Evolutionary conservation across 2,329 filamentous ascomycete genomes (phyloP).

Genomic region (Paecilomyces niveus): DNA sequence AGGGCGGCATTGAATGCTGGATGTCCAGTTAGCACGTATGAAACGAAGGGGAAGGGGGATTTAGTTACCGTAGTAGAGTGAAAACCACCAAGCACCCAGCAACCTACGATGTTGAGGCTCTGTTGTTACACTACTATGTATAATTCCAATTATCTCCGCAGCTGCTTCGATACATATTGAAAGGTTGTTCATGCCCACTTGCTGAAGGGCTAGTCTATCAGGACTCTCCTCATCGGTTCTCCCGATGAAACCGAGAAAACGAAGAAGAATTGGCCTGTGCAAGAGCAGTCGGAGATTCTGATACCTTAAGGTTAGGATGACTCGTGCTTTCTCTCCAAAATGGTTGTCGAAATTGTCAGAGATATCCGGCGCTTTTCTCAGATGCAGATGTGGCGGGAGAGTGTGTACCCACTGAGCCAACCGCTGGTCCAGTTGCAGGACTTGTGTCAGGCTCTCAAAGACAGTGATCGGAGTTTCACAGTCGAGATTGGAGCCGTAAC

Average conservation of each 20-base stretch:
- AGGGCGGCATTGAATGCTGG: constrained; percentile 26
- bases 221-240: constrained; percentile 6
- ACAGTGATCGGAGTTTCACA: constrained; percentile 17
- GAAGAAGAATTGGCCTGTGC: constrained; percentile 34
- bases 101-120: constrained; percentile 13
- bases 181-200: constrained; percentile 25
- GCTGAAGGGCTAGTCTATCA: constrained; percentile 18
- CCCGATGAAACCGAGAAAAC: constrained; percentile 21
- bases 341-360: background rate
- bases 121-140: constrained; percentile 10
- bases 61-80: constrained; percentile 25
- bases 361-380: background rate
- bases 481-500: constrained; percentile 41
- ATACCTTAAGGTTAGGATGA: constrained; percentile 39
- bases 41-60: background rate
- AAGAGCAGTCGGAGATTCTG: constrained; percentile 35
- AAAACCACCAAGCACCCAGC: constrained; percentile 23
- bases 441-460: constrained; percentile 22
- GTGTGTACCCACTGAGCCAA: background rate
- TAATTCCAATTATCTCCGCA: constrained; percentile 17
- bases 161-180: constrained; percentile 23
- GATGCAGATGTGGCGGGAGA: background rate
- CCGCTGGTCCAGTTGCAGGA: constrained; percentile 16
- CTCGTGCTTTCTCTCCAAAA: constrained; percentile 18
- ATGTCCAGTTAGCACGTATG: background rate